These are phyloP conservation scores for Psilocybe subaeruginosa DNA, from an alignment of 768 basidiomycete genomes.

Conservation along the genomic window DNA sequence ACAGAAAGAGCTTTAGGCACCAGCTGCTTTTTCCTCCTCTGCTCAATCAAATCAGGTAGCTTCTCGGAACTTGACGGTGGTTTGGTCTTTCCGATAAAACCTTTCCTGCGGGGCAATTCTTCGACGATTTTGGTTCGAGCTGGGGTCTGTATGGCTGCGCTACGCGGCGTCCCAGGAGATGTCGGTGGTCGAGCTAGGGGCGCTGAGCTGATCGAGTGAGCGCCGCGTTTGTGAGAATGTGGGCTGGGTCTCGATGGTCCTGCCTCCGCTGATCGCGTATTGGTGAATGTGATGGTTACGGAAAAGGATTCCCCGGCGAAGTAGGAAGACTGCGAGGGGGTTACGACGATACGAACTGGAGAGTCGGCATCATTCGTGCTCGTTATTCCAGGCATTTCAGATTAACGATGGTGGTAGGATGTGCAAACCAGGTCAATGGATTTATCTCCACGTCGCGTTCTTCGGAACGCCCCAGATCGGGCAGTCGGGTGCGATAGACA, in stretches of 20 bases:
- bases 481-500: slow-evolving; percentile 15
- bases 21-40: slow-evolving; percentile 53
- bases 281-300: slow-evolving; percentile 86
- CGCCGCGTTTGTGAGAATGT: slow-evolving; percentile 64
- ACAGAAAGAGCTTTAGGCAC: slow-evolving; percentile 68
- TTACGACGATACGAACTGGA: slow-evolving; percentile 68
- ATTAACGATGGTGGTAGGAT: background rate
- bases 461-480: slow-evolving; percentile 15
- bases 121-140: slow-evolving; percentile 26
- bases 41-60: slow-evolving; percentile 53
- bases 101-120: slow-evolving; percentile 46
- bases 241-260: slow-evolving; percentile 34
- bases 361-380: slow-evolving; percentile 38
- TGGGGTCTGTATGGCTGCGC: slow-evolving; percentile 26
- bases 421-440: slow-evolving; percentile 7
- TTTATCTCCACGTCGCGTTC: slow-evolving; percentile 15
- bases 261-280: slow-evolving; percentile 62
- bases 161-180: slow-evolving; percentile 66
- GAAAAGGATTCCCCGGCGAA: slow-evolving; percentile 91
- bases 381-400: slow-evolving; percentile 18
- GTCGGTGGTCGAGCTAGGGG: slow-evolving; percentile 83
- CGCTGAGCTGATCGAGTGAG: slow-evolving; percentile 83
- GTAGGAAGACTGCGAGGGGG: slow-evolving; percentile 89
- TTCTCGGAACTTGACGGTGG: slow-evolving; percentile 33
- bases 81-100: slow-evolving; percentile 54